A percentile compares a stretch with the other conserved stretches of the same genome.
Evolutionary conservation across 1,284 basidiomycete species (phyloP).

Genomic region (Agaricales sp.): DNA sequence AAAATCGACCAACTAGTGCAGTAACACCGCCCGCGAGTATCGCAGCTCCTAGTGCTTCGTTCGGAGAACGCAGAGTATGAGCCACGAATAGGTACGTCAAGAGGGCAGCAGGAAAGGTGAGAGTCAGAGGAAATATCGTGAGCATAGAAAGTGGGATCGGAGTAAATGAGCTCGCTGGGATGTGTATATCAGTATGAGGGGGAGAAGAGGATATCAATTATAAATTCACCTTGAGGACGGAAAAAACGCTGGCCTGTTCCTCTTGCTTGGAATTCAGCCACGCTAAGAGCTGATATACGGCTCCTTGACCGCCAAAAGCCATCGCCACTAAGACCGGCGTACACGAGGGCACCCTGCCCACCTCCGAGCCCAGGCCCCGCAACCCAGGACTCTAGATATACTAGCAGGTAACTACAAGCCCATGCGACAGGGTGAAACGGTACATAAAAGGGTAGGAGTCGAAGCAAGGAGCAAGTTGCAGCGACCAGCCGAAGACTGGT

Average conservation of each 20-base stretch:
- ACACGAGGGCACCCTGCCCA: conserved; percentile 78
- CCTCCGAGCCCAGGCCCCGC: conserved; percentile 53
- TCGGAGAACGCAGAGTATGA: conserved; percentile 69
- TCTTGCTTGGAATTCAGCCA: conserved; percentile 14
- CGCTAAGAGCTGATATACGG: conserved; percentile 6
- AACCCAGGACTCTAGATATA: conserved; percentile 25
- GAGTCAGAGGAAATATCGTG: conserved; percentile 70
- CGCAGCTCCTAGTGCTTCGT: conserved; percentile 69
- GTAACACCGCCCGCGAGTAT: conserved; percentile 74
- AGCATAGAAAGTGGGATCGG: conserved; percentile 63
- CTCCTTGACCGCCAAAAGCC: conserved; percentile 51
- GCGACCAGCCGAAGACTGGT: conserved; percentile 53
- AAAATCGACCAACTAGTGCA: conserved; percentile 74
- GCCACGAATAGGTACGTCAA: conserved; percentile 83
- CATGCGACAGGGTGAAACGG: conserved; percentile 16
- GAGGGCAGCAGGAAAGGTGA: conserved; percentile 74
- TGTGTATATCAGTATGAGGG: not conserved
- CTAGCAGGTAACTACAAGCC: conserved; percentile 28
- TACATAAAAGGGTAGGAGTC: conserved; percentile 47
- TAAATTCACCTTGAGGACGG: conserved; percentile 53
- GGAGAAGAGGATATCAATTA: conserved; percentile 20
- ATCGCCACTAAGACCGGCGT: conserved; percentile 80
- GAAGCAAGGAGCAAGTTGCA: conserved; percentile 37
- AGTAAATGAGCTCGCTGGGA: conserved; percentile 8
- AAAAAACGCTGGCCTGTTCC: conserved; percentile 32